Conservation (phyloP, 2,329 filamentous ascomycete species). For the Coniochaeta hoffmannii region DNA sequence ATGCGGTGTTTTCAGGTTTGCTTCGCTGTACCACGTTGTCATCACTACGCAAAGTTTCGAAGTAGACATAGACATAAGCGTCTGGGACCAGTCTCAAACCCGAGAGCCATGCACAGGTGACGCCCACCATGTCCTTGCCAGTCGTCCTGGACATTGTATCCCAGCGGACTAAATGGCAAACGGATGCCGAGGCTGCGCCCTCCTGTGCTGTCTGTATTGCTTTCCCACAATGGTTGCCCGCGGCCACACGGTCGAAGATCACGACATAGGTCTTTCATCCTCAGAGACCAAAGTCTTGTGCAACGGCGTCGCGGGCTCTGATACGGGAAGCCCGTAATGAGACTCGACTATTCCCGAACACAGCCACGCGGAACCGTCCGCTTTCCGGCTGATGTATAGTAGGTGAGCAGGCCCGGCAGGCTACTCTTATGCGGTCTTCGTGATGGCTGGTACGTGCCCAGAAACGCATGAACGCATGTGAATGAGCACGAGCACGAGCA, state of each 20-base stretch:
- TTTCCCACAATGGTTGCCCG: not conserved
- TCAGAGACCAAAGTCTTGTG: not conserved
- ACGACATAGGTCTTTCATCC: not conserved
- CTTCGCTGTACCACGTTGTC: no score
- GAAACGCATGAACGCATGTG: not conserved
- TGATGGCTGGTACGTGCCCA: not conserved
- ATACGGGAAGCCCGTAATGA: no score
- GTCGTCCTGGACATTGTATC: not conserved
- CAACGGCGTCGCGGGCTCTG: no score
- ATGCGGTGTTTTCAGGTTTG: no score
- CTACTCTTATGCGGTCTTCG: not conserved
- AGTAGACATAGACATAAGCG: no score
- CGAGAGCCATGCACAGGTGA: not conserved
- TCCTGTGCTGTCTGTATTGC: not conserved
- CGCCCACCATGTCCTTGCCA: not conserved
- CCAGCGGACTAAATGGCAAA: no score
- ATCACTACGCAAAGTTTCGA: no score
- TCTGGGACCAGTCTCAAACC: no score
- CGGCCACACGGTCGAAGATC: not conserved
- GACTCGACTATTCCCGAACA: no score
- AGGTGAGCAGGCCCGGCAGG: no score
- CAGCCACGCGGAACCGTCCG: no score
- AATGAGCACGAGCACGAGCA: not conserved
- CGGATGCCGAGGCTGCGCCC: not conserved
- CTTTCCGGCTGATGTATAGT: not conserved